Evolutionary conservation across 139 green algal species (phyloP).

Genomic region (Chlamydomonas incerta): DNA sequence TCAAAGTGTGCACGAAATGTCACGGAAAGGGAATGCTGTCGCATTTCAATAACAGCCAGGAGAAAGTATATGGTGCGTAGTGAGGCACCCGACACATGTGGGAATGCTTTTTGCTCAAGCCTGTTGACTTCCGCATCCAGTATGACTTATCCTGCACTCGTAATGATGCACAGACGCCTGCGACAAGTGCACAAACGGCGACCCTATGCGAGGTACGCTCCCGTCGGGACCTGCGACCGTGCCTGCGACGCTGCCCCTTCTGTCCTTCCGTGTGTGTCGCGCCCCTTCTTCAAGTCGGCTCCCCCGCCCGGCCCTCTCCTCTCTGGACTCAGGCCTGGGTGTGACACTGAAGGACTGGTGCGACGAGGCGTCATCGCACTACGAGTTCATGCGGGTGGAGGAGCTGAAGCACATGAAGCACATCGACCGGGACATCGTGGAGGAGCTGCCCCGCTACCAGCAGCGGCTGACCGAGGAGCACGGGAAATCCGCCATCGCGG

Average conservation of each 20-base stretch:
- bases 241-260: no score
- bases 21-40: constrained; percentile 21
- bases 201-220: background rate
- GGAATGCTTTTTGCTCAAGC: no score
- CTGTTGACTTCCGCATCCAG: no score
- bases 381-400: background rate
- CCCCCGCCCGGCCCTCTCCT: no score
- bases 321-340: background rate
- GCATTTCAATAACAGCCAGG: constrained; percentile 1
- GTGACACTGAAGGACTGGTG: constrained; percentile 29
- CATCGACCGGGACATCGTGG: background rate
- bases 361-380: background rate
- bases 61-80: constrained; percentile 29
- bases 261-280: no score
- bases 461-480: background rate
- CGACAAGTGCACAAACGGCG: constrained; percentile 16
- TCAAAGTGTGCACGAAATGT: constrained; percentile 31
- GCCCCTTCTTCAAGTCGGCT: no score
- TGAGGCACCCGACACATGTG: no score
- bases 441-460: background rate
- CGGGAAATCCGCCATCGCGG: background rate
- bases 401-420: constrained; percentile 5
- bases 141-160: no score
- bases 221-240: no score
- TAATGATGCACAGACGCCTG: background rate